These are phyloP conservation scores for Nemania serpens DNA, from an alignment of 2,329 filamentous ascomycete genomes.

Conservation along the genomic window DNA sequence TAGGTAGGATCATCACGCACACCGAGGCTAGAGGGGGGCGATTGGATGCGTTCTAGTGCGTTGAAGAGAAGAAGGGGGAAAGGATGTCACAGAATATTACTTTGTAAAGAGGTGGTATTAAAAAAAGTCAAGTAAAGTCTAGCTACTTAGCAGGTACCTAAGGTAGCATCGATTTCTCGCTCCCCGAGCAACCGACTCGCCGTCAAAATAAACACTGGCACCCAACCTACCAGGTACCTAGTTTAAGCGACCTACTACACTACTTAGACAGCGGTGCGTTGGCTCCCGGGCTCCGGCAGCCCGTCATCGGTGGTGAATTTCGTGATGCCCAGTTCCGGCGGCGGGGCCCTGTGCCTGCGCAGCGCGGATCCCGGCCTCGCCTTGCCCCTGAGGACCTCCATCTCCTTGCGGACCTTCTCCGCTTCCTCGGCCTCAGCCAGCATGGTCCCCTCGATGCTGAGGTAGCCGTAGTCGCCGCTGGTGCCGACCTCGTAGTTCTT, in stretches of 20 bases:
- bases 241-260: too few relatives aligned
- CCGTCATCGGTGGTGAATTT: conserved; percentile 55
- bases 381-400: conserved; percentile 44
- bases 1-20: too few relatives aligned
- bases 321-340: conserved; percentile 62
- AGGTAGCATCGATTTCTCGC: too few relatives aligned
- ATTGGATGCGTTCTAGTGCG: too few relatives aligned
- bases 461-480: conserved; percentile 75
- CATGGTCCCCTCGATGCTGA: conserved; percentile 90
- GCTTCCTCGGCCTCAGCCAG: conserved; percentile 70
- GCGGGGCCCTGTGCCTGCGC: conserved; percentile 38
- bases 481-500: conserved; percentile 82
- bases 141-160: too few relatives aligned
- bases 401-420: conserved; percentile 60
- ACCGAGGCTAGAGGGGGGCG: too few relatives aligned
- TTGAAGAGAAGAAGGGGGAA: too few relatives aligned
- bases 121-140: too few relatives aligned
- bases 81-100: conserved; percentile 8
- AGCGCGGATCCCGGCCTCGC: conserved; percentile 44
- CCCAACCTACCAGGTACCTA: too few relatives aligned
- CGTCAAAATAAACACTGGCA: too few relatives aligned
- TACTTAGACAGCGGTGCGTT: conserved; percentile 42
- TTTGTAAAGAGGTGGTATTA: too few relatives aligned
- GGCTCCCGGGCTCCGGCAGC: conserved; percentile 49
- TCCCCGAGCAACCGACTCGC: too few relatives aligned